A percentile compares a stretch with the other conserved stretches of the same genome.
Evolutionary conservation across 257 asterid genomes (phyloP).

Genomic region (Capsicum pubescens): DNA sequence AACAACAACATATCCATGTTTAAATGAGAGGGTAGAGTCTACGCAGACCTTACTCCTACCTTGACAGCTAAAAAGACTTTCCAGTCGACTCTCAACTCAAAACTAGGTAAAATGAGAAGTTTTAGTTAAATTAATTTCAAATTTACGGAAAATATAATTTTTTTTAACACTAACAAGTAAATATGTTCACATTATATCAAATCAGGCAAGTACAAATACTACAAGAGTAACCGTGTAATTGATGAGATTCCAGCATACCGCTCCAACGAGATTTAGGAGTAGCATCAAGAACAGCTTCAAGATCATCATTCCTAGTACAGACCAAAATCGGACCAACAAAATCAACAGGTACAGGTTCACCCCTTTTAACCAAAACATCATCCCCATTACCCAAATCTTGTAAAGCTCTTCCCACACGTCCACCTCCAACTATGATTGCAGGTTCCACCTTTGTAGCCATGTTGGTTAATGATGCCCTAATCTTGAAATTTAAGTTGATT

Average conservation of each 20-base stretch:
- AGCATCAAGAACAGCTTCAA: constrained; percentile 84
- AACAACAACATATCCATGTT: too few relatives aligned
- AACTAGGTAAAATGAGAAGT: not conserved
- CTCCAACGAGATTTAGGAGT: constrained; percentile 89
- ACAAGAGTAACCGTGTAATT: not conserved
- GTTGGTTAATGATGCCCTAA: constrained; percentile 52
- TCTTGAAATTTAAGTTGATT: constrained; percentile 33
- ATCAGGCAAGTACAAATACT: not conserved
- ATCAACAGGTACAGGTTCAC: constrained; percentile 80
- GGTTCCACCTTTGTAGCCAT: constrained; percentile 73
- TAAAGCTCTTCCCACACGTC: constrained; percentile 94
- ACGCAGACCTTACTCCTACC: too few relatives aligned
- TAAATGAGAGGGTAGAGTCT: too few relatives aligned
- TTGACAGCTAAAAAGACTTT: too few relatives aligned
- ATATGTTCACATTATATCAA: not conserved
- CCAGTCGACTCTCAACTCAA: too few relatives aligned
- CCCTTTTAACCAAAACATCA: constrained; percentile 83
- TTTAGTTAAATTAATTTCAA: not conserved
- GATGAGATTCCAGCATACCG: constrained; percentile 53
- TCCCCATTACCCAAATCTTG: constrained; percentile 85
- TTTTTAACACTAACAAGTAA: not conserved
- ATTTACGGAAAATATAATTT: too few relatives aligned
- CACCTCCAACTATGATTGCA: constrained; percentile 92
- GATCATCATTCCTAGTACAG: constrained; percentile 92
- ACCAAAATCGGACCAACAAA: constrained; percentile 85